Percentiles rank a stretch among this genome's conserved stretches.
phyloP scores from a whole-genome alignment of 2,329 filamentous ascomycete species.

The Capronia coronata region DNA sequence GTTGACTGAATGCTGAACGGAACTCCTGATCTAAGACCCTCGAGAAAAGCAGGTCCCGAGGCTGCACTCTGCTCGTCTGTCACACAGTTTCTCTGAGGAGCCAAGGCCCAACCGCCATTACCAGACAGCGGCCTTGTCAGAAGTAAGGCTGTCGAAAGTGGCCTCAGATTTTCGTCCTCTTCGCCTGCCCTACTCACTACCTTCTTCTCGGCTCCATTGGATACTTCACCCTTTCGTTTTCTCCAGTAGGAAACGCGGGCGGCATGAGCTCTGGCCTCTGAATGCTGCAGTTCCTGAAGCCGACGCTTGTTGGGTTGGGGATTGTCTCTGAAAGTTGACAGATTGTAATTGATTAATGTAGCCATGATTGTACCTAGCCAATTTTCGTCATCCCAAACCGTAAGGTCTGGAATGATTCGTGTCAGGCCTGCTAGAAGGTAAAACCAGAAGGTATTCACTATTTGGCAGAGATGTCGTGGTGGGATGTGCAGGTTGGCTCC shows the following conservation, averaged over 20 bases:
- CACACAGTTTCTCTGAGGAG: neutral
- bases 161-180: neutral
- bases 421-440: neutral
- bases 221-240: too few species aligned
- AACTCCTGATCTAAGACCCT: neutral
- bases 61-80: neutral
- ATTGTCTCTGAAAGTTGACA: constrained; percentile 16
- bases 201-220: too few species aligned
- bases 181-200: neutral
- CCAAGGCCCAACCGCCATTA: neutral
- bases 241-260: constrained; percentile 23
- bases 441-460: neutral
- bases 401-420: neutral
- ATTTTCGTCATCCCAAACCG: neutral
- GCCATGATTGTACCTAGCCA: constrained; percentile 8
- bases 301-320: constrained; percentile 19
- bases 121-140: neutral
- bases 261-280: constrained; percentile 20
- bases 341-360: constrained; percentile 18
- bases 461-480: too few species aligned
- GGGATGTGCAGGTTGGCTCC: too few species aligned
- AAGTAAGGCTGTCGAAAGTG: constrained; percentile 1
- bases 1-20: neutral
- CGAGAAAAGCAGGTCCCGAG: neutral
- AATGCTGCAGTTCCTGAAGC: constrained; percentile 22